These are phyloP conservation scores for Nemania sp. DNA, from an alignment of 2,329 filamentous ascomycete genomes.

Conservation along the genomic window DNA sequence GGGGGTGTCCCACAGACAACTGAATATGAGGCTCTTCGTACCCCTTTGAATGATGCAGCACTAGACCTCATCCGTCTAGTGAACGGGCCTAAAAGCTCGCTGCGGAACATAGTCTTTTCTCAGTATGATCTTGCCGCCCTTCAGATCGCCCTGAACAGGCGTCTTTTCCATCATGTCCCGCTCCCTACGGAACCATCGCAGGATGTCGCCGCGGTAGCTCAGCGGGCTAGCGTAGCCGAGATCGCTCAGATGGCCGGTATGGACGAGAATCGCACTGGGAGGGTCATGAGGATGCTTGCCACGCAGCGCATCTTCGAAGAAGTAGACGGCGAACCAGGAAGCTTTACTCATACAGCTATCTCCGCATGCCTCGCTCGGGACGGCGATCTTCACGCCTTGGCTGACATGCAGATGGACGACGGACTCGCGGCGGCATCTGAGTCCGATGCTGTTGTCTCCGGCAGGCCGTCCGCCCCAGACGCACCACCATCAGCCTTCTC, in stretches of 20 bases:
- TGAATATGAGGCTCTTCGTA: conserved; percentile 17
- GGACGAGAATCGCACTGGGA: conserved; percentile 29
- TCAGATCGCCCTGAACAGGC: conserved; percentile 27
- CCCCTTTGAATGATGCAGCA: conserved; percentile 16
- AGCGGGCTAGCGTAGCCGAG: conserved; percentile 11
- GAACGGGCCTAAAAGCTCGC: conserved; percentile 16
- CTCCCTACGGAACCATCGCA: not conserved
- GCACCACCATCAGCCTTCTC: conserved; percentile 29
- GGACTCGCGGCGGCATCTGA: conserved; percentile 35
- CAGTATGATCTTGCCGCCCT: conserved; percentile 29
- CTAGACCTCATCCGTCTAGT: conserved; percentile 17
- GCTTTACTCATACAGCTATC: conserved; percentile 32
- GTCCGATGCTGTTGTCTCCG: conserved; percentile 21
- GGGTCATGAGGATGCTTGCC: conserved; percentile 31
- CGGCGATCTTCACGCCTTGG: conserved; percentile 20
- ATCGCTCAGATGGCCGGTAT: conserved; percentile 29
- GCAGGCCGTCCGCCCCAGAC: conserved; percentile 16
- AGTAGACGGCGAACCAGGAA: conserved; percentile 18
- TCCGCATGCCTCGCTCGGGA: conserved; percentile 25
- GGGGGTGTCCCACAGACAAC: conserved; percentile 9
- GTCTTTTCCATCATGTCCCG: conserved; percentile 26
- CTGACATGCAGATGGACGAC: conserved; percentile 34
- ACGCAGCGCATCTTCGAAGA: conserved; percentile 34
- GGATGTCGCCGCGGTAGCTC: not conserved
- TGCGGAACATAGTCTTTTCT: conserved; percentile 18